Evolutionary conservation across 2,329 filamentous ascomycete species (phyloP).

Genomic region (Eurotiales sp.): DNA sequence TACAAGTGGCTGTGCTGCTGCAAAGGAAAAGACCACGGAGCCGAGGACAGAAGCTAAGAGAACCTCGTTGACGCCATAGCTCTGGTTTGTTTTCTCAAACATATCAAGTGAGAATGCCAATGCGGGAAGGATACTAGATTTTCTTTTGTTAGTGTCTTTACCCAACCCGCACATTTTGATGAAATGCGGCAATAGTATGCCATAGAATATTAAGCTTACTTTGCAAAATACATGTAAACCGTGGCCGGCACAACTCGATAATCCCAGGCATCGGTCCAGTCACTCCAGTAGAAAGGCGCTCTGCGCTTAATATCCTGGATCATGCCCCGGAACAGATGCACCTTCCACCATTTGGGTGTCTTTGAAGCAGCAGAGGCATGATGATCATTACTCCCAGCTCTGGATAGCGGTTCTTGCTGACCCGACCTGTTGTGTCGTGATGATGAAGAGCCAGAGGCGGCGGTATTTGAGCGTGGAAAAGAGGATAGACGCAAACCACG

Average conservation of each 20-base stretch:
- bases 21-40: conserved; percentile 72
- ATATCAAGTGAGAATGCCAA: conserved; percentile 89
- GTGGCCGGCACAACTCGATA: conserved; percentile 85
- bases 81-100: conserved; percentile 81
- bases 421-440: neutral
- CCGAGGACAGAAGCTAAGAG: conserved; percentile 81
- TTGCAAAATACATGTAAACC: conserved; percentile 92
- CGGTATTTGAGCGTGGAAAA: neutral
- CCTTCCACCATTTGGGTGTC: conserved; percentile 63
- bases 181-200: neutral
- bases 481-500: conserved; percentile 2
- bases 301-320: conserved; percentile 70
- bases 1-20: conserved; percentile 79
- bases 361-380: conserved; percentile 13
- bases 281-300: conserved; percentile 72
- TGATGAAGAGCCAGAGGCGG: neutral
- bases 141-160: conserved; percentile 5
- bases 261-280: conserved; percentile 85
- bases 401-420: neutral
- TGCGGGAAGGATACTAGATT: conserved; percentile 71
- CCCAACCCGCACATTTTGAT: neutral
- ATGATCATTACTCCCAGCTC: conserved; percentile 15
- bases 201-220: conserved; percentile 53
- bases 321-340: conserved; percentile 75
- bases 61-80: conserved; percentile 88